These are phyloP conservation scores for Xylariaceae sp. DNA, from an alignment of 2,329 filamentous ascomycete species.

Conservation along the genomic window DNA sequence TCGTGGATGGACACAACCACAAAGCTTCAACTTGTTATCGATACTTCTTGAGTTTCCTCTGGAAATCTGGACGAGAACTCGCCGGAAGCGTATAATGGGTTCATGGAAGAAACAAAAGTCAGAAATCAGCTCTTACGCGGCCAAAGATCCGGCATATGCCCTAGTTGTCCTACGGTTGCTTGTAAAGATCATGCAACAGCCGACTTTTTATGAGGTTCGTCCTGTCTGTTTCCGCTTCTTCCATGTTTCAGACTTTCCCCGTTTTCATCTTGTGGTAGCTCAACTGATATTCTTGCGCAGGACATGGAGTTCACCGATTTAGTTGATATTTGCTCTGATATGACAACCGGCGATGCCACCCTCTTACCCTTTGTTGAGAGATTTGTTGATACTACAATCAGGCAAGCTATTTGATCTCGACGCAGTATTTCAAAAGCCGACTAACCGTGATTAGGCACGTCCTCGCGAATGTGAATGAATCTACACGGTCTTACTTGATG, in stretches of 20 bases:
- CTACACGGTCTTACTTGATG: slow-evolving; percentile 26
- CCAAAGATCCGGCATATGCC: slow-evolving; percentile 24
- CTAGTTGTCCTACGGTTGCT: slow-evolving; percentile 28
- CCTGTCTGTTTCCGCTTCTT: background rate
- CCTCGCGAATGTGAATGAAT: slow-evolving; percentile 23
- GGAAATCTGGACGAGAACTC: slow-evolving; percentile 29
- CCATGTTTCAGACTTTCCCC: background rate
- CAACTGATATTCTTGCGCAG: slow-evolving; percentile 20
- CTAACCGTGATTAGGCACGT: slow-evolving; percentile 30
- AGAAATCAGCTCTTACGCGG: slow-evolving; percentile 20
- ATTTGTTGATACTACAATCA: slow-evolving; percentile 28
- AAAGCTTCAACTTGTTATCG: slow-evolving; percentile 22
- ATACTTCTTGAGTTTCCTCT: slow-evolving; percentile 29
- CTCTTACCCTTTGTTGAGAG: slow-evolving; percentile 24
- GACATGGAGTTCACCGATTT: slow-evolving; percentile 32
- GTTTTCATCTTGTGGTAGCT: background rate
- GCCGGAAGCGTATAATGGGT: slow-evolving; percentile 33
- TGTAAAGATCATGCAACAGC: slow-evolving; percentile 31
- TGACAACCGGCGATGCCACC: slow-evolving; percentile 16
- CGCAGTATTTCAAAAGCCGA: background rate
- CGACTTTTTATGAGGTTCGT: slow-evolving; percentile 34
- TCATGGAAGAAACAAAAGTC: slow-evolving; percentile 32
- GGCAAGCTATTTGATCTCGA: slow-evolving; percentile 20
- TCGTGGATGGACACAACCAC: slow-evolving; percentile 27
- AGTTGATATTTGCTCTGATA: slow-evolving; percentile 24